A percentile compares a stretch with the other conserved stretches of the same genome.
phyloP scores from a whole-genome alignment of 441 rosid species.

The Erysimum pusillum region DNA sequence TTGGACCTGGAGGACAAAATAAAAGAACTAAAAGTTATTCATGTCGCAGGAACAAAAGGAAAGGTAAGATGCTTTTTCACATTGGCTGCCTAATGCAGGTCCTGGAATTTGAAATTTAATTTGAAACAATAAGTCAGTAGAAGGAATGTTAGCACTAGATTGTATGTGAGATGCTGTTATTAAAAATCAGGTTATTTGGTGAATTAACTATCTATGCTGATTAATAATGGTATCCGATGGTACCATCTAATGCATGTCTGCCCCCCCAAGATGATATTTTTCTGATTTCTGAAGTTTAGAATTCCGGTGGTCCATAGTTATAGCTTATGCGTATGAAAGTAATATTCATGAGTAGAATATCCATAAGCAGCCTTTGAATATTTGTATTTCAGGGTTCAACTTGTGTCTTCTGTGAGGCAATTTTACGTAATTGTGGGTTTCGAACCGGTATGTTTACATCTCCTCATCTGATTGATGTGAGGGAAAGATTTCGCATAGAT shows the following conservation, averaged over 20 bases:
- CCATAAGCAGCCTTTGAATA: conserved; percentile 22
- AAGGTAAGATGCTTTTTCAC: conserved; percentile 59
- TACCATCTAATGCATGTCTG: conserved; percentile 15
- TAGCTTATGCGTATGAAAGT: conserved; percentile 22
- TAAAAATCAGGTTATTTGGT: conserved; percentile 3
- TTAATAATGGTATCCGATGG: neutral
- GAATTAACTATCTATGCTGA: conserved; percentile 14
- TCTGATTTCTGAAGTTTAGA: conserved; percentile 9
- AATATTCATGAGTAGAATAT: conserved; percentile 11
- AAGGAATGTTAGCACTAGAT: conserved; percentile 4
- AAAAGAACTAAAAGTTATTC: conserved; percentile 65
- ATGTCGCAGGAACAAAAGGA: conserved; percentile 96
- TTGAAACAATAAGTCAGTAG: neutral
- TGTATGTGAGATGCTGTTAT: conserved; percentile 19
- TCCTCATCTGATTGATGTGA: conserved; percentile 93
- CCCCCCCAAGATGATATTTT: conserved; percentile 3
- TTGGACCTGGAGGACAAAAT: conserved; percentile 49
- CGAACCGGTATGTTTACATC: conserved; percentile 90
- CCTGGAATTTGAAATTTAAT: conserved; percentile 4
- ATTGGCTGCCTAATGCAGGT: conserved; percentile 24
- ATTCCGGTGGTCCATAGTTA: neutral
- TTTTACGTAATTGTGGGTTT: conserved; percentile 83
- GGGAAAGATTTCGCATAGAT: conserved; percentile 84
- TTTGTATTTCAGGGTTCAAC: conserved; percentile 80
- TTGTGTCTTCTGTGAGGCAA: conserved; percentile 86